phyloP scores from a whole-genome alignment of 345 rosid species.

The Eucalyptus globulus region DNA sequence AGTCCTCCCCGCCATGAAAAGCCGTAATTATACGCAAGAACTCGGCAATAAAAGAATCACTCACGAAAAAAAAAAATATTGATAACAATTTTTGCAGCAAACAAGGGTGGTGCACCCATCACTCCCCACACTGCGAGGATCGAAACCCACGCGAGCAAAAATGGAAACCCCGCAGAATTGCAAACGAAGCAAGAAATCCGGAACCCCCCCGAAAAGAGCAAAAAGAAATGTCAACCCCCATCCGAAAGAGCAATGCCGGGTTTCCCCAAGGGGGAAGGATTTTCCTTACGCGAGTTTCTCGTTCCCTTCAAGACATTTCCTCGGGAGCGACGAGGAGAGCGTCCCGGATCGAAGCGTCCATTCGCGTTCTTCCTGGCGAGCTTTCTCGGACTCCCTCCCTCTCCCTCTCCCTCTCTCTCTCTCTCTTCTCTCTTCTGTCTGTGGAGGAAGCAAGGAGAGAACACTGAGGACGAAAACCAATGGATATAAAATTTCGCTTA shows the following conservation, averaged over 20 bases:
- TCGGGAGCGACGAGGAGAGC: background rate
- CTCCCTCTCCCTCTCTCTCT: background rate
- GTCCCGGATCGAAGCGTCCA: background rate
- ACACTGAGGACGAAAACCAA: background rate
- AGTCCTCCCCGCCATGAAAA: conserved; percentile 16
- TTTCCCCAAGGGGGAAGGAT: background rate
- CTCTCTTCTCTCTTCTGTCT: background rate
- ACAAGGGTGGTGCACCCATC: background rate
- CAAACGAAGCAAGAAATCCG: conserved; percentile 24
- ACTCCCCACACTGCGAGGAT: background rate
- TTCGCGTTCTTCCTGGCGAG: background rate
- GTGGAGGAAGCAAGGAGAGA: background rate
- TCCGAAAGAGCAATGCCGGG: background rate
- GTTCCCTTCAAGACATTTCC: background rate
- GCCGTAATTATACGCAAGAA: background rate
- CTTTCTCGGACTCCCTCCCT: background rate
- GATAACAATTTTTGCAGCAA: background rate
- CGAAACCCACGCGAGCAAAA: background rate
- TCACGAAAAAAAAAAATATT: background rate
- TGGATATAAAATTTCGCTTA: background rate
- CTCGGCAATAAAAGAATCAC: background rate
- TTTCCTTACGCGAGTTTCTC: background rate
- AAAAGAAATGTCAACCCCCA: background rate
- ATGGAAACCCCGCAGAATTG: background rate
- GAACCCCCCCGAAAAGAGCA: background rate